phyloP scores from a whole-genome alignment of 495 filamentous ascomycete species.

The Aspergillus sparsus region DNA sequence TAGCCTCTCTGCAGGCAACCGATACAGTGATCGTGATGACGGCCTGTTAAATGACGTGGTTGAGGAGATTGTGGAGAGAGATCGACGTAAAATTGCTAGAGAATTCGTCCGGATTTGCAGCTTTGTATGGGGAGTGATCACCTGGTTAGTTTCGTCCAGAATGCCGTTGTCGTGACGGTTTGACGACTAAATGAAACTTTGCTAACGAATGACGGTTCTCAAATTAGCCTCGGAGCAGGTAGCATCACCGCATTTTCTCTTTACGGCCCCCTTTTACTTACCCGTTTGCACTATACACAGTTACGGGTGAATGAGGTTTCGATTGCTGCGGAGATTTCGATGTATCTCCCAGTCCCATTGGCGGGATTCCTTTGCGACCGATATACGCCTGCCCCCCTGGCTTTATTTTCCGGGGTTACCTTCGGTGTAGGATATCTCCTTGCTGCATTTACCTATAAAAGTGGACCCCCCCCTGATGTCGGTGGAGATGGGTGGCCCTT shows the following conservation, averaged over 20 bases:
- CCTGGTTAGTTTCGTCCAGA: slow-evolving; percentile 46
- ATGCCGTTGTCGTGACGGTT: background rate
- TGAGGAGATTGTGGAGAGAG: slow-evolving; percentile 59
- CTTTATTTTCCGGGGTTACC: slow-evolving; percentile 65
- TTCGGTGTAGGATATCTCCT: slow-evolving; percentile 82
- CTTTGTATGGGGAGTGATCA: slow-evolving; percentile 62
- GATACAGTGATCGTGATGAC: slow-evolving; percentile 46
- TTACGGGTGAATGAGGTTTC: slow-evolving; percentile 86
- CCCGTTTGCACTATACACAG: slow-evolving; percentile 81
- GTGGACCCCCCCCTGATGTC: slow-evolving; percentile 55
- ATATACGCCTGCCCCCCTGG: slow-evolving; percentile 72
- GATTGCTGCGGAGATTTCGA: slow-evolving; percentile 77
- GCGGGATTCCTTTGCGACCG: slow-evolving; percentile 91
- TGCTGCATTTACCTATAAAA: slow-evolving; percentile 75
- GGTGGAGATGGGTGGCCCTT: slow-evolving; percentile 72
- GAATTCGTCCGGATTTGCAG: slow-evolving; percentile 54
- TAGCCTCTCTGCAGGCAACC: slow-evolving; percentile 21
- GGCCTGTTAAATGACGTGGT: slow-evolving; percentile 62
- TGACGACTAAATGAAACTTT: background rate
- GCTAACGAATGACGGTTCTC: background rate
- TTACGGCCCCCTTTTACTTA: slow-evolving; percentile 85
- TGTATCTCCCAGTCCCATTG: slow-evolving; percentile 88
- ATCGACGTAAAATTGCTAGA: slow-evolving; percentile 53
- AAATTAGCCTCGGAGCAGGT: slow-evolving; percentile 68
- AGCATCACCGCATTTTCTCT: slow-evolving; percentile 87